Conservation (phyloP, 768 basidiomycete species). For the Zangia roseola region DNA sequence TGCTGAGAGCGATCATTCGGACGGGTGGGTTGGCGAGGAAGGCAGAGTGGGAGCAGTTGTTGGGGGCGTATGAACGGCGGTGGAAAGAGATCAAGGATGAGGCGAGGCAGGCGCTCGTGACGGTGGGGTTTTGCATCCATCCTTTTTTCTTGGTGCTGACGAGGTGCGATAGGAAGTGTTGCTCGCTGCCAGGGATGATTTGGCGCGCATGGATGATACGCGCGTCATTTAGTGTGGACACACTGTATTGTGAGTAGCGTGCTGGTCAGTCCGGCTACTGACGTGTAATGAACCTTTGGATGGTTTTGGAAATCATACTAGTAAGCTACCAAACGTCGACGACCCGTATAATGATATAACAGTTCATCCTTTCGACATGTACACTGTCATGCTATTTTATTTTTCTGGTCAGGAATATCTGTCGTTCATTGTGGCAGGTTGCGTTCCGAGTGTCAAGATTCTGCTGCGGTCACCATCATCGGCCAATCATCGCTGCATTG, state of each 20-base stretch:
- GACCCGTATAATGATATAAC: not conserved
- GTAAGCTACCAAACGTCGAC: not conserved
- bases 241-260: not conserved
- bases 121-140: constrained; percentile 34
- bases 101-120: constrained; percentile 58
- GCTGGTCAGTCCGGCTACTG: constrained; percentile 5
- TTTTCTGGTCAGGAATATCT: too few species aligned
- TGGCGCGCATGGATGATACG: constrained; percentile 42
- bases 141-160: constrained; percentile 1
- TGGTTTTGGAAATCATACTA: too few species aligned
- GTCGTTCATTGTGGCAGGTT: too few species aligned
- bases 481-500: too few species aligned
- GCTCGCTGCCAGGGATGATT: constrained; percentile 52
- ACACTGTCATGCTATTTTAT: not conserved
- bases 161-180: constrained; percentile 44
- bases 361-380: not conserved
- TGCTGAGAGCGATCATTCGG: constrained; percentile 56
- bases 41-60: constrained; percentile 52
- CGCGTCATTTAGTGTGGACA: constrained; percentile 1
- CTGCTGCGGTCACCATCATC: constrained; percentile 48
- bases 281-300: too few species aligned
- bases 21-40: constrained; percentile 49
- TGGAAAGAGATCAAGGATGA: constrained; percentile 76
- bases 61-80: constrained; percentile 57
- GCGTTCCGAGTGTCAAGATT: too few species aligned